Percentiles rank a stretch among this genome's conserved stretches.
phyloP scores from a whole-genome alignment of 1,284 basidiomycete species.

The Anthracocystis walkeri region DNA sequence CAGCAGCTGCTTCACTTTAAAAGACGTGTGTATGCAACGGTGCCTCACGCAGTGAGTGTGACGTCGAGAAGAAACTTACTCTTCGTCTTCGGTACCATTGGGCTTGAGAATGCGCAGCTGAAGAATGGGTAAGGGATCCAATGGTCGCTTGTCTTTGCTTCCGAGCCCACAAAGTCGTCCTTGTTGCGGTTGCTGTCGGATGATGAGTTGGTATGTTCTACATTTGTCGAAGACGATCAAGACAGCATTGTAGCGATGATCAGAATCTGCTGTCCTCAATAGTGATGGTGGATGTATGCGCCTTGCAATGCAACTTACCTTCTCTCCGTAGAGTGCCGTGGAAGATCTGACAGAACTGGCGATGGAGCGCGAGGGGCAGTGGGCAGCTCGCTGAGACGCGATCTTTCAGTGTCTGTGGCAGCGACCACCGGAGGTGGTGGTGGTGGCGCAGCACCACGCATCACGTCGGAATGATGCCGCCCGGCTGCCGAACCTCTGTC shows the following conservation, averaged over 20 bases:
- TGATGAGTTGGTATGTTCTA: constrained; percentile 44
- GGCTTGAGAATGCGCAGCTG: constrained; percentile 42
- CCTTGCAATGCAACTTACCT: constrained; percentile 19
- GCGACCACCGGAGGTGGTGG: neutral
- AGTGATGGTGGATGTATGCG: neutral
- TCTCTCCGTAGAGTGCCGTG: constrained; percentile 18
- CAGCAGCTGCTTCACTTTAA: neutral
- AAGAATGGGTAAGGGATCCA: constrained; percentile 58
- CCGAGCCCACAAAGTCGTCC: constrained; percentile 54
- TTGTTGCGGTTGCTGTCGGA: constrained; percentile 53
- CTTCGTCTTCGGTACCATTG: constrained; percentile 44
- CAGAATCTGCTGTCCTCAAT: neutral
- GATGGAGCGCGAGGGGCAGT: constrained; percentile 29
- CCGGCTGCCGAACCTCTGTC: neutral
- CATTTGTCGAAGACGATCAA: neutral
- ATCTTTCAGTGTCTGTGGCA: neutral
- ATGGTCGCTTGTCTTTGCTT: constrained; percentile 53
- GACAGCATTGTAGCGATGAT: neutral
- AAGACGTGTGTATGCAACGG: neutral
- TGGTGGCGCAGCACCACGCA: neutral
- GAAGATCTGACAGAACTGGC: constrained; percentile 31
- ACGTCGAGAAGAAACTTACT: constrained; percentile 25
- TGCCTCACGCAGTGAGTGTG: neutral
- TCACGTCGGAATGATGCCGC: neutral
- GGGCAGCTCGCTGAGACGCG: constrained; percentile 10